A percentile compares a stretch with the other conserved stretches of the same genome.
phyloP scores from a whole-genome alignment of 1,284 basidiomycete genomes.

The Pulchroboletus neoregius region DNA sequence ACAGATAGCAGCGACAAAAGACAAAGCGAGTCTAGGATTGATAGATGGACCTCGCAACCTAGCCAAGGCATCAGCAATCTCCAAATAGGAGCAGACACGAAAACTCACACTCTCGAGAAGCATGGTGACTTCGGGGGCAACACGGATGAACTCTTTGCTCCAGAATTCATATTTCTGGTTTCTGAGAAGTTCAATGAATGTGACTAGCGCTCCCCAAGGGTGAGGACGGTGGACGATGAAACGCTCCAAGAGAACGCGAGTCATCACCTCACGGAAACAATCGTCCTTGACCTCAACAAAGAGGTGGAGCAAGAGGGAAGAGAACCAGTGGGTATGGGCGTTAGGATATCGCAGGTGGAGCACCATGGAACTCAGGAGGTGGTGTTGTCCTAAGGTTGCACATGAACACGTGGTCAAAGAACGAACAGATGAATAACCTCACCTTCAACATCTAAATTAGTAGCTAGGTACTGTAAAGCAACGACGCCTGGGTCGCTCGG shows the following conservation, averaged over 20 bases:
- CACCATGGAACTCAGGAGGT: conserved; percentile 85
- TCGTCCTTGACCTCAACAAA: conserved; percentile 76
- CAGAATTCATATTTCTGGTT: conserved; percentile 85
- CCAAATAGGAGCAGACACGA: conserved; percentile 1
- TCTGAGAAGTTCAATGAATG: conserved; percentile 88
- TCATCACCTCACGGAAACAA: conserved; percentile 85
- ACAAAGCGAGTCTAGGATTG: conserved; percentile 61
- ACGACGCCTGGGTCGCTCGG: conserved; percentile 78
- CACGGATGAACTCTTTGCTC: conserved; percentile 77
- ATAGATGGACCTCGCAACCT: conserved; percentile 74
- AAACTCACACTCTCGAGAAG: conserved; percentile 73
- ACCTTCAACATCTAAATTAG: conserved; percentile 90
- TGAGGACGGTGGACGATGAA: conserved; percentile 93
- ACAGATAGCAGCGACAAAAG: conserved; percentile 41
- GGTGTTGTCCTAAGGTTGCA: conserved; percentile 73
- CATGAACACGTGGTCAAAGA: conserved; percentile 9
- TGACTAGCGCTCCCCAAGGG: conserved; percentile 94
- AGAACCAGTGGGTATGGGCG: conserved; percentile 97
- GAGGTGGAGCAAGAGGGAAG: conserved; percentile 80
- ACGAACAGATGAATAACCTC: conserved; percentile 24
- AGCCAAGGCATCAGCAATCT: conserved; percentile 10
- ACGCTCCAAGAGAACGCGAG: conserved; percentile 88
- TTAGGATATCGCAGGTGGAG: conserved; percentile 95
- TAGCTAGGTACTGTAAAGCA: conserved; percentile 76
- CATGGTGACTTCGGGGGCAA: conserved; percentile 77